Conservation (phyloP, 176 grass and related monocot genomes). For the Rhipidocladum racemiflorum region DNA sequence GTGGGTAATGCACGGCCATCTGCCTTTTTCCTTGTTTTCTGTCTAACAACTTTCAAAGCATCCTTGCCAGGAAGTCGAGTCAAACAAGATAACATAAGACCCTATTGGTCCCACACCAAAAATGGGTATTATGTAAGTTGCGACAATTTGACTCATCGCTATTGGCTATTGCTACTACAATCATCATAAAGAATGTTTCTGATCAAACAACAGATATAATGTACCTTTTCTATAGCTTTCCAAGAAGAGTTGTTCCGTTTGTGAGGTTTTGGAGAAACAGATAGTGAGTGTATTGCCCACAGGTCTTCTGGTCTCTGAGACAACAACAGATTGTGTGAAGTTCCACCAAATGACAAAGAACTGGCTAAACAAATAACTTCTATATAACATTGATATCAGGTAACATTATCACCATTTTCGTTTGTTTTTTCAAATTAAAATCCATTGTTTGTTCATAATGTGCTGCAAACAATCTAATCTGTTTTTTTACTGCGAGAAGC, state of each 20-base stretch:
- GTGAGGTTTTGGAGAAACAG: conserved; percentile 91
- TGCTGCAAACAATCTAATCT: background rate
- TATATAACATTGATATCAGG: background rate
- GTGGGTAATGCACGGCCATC: background rate
- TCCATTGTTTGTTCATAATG: background rate
- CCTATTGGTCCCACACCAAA: background rate
- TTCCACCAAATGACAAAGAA: conserved; percentile 16
- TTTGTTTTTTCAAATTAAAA: conserved; percentile 1
- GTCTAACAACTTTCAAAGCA: background rate
- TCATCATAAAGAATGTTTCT: background rate
- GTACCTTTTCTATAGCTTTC: conserved; percentile 85
- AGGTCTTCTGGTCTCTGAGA: conserved; percentile 86
- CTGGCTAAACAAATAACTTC: background rate
- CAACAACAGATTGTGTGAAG: conserved; percentile 29
- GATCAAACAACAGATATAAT: background rate
- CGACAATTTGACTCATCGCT: background rate
- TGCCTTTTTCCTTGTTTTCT: background rate
- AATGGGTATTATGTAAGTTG: conserved; percentile 7
- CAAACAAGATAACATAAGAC: conserved; percentile 10
- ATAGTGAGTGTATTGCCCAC: conserved; percentile 72
- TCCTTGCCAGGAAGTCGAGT: background rate
- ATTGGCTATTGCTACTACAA: background rate
- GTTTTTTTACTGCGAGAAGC: background rate
- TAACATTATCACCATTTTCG: background rate
- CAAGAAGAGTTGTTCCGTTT: conserved; percentile 86